Evolutionary conservation across 2,329 filamentous ascomycete genomes (phyloP).

Genomic region (Diplodia seriata): DNA sequence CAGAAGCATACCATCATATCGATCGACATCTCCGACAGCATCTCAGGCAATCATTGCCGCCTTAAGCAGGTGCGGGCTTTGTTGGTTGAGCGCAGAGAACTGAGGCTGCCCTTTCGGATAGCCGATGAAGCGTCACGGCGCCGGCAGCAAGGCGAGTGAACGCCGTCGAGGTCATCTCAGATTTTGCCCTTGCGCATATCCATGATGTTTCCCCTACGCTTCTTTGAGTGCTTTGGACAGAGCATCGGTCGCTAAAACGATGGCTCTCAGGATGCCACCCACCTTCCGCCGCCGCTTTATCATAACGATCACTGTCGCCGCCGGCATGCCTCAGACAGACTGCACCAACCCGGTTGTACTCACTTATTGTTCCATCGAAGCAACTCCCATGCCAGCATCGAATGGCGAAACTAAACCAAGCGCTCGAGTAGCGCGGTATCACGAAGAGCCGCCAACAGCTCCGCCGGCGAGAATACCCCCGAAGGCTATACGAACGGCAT

Average conservation of each 20-base stretch:
- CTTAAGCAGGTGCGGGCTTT: background rate
- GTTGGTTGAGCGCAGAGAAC: background rate
- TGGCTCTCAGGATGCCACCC: background rate
- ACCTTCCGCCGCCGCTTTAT: background rate
- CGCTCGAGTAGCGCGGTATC: background rate
- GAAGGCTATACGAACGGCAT: background rate
- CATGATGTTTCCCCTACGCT: too few species aligned
- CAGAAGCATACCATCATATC: background rate
- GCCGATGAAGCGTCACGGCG: background rate
- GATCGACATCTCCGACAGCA: background rate
- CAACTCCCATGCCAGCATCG: background rate
- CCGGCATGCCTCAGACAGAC: background rate
- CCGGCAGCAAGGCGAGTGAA: too few species aligned
- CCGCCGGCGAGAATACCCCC: background rate
- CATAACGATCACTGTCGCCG: too few species aligned
- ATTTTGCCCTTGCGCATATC: too few species aligned
- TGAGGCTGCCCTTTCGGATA: background rate
- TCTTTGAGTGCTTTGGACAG: too few species aligned
- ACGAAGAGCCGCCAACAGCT: background rate
- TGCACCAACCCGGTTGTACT: background rate
- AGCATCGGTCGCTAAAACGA: background rate
- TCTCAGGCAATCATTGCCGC: background rate
- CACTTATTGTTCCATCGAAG: background rate
- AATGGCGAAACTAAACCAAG: background rate
- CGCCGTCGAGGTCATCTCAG: too few species aligned